Percentiles rank a stretch among this genome's conserved stretches.
Evolutionary conservation across 169 alveolate genomes (phyloP).

Genomic region (Babesia bovis): DNA sequence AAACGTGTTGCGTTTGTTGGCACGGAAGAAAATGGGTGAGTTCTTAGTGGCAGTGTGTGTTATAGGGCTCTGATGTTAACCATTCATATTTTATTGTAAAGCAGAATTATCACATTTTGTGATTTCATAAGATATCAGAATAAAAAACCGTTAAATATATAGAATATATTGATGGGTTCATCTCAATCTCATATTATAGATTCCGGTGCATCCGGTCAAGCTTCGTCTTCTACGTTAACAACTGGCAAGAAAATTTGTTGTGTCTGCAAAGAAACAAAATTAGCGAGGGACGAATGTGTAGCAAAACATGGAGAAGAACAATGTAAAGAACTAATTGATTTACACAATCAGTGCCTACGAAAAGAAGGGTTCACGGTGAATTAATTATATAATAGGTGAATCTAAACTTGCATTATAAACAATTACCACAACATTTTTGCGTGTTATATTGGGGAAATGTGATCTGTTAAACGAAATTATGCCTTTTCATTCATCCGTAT

Average conservation of each 20-base stretch:
- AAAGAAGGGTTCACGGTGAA: constrained; percentile 72
- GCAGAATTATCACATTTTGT: too few relatives aligned
- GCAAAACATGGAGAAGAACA: constrained; percentile 69
- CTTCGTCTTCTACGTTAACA: neutral
- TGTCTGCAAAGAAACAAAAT: constrained; percentile 77
- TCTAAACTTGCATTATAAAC: neutral
- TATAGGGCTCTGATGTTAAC: too few relatives aligned
- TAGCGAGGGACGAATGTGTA: constrained; percentile 74
- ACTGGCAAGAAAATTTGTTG: constrained; percentile 69
- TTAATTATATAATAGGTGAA: neutral
- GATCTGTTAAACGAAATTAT: neutral
- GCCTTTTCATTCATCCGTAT: neutral
- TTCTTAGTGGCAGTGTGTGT: too few relatives aligned
- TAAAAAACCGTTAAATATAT: too few relatives aligned
- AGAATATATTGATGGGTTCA: constrained; percentile 36
- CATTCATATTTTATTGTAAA: too few relatives aligned
- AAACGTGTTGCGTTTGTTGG: too few relatives aligned
- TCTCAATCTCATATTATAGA: neutral
- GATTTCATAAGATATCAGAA: too few relatives aligned
- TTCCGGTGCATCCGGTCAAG: neutral
- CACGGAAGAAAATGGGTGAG: too few relatives aligned
- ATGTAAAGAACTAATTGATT: constrained; percentile 68
- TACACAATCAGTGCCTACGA: constrained; percentile 72
- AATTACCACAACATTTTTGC: too few relatives aligned
- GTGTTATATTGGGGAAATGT: neutral